phyloP scores from a whole-genome alignment of 768 basidiomycete species.

The Galerina marginata region DNA sequence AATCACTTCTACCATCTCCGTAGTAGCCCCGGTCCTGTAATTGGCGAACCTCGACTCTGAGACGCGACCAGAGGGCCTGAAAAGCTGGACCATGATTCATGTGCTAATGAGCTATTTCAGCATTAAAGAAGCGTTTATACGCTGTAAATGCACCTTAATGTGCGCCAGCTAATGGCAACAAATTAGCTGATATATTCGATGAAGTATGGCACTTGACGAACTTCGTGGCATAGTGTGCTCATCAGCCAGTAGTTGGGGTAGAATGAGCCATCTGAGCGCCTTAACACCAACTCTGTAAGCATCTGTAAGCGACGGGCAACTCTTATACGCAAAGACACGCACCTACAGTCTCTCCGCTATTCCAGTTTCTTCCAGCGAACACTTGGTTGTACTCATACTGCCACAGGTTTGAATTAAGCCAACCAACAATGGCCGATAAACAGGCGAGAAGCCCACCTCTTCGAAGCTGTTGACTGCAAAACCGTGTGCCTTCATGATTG shows the following conservation, averaged over 20 bases:
- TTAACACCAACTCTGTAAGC: slow-evolving; percentile 73
- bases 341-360: slow-evolving; percentile 82
- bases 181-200: slow-evolving; percentile 12
- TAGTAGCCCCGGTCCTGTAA: slow-evolving; percentile 82
- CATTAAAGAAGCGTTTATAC: neutral
- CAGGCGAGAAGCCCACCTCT: slow-evolving; percentile 56
- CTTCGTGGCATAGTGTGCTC: slow-evolving; percentile 85
- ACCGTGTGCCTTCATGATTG: slow-evolving; percentile 82
- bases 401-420: neutral
- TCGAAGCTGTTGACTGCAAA: slow-evolving; percentile 80
- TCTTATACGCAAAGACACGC: slow-evolving; percentile 7
- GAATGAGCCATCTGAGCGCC: slow-evolving; percentile 64
- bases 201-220: slow-evolving; percentile 36
- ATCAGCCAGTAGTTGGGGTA: slow-evolving; percentile 70
- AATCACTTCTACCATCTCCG: slow-evolving; percentile 65
- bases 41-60: slow-evolving; percentile 66
- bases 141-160: slow-evolving; percentile 60
- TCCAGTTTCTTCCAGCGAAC: slow-evolving; percentile 87
- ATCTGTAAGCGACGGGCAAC: neutral
- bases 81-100: slow-evolving; percentile 83
- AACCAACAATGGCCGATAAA: neutral
- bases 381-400: slow-evolving; percentile 82
- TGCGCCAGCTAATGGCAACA: slow-evolving; percentile 67
- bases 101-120: slow-evolving; percentile 50
- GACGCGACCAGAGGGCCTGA: slow-evolving; percentile 73